A percentile compares a stretch with the other conserved stretches of the same genome.
Evolutionary conservation across 2,329 filamentous ascomycete genomes (phyloP).

Genomic region (Colletotrichum incanum): DNA sequence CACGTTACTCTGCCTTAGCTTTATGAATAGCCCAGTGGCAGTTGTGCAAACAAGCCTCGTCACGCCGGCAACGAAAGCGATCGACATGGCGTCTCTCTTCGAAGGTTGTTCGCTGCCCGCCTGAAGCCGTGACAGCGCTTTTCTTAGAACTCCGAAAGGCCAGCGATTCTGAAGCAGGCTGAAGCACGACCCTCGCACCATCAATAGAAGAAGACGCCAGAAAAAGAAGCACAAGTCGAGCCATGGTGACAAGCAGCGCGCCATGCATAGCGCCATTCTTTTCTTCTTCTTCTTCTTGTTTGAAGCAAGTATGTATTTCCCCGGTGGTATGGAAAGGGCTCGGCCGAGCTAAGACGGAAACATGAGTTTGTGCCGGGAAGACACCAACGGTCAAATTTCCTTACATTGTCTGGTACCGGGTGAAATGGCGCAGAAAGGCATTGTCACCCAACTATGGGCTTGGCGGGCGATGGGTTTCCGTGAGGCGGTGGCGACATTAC

Average conservation of each 20-base stretch:
- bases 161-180: conserved; percentile 5
- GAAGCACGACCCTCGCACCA: conserved; percentile 5
- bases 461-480: neutral
- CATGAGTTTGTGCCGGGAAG: conserved; percentile 13
- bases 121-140: conserved; percentile 40
- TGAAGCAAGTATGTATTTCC: neutral
- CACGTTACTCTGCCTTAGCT: conserved; percentile 29
- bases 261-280: neutral
- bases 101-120: conserved; percentile 15
- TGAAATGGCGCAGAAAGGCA: conserved; percentile 19
- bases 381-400: conserved; percentile 32
- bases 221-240: neutral
- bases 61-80: conserved; percentile 36
- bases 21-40: conserved; percentile 18
- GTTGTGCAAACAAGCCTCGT: conserved; percentile 36
- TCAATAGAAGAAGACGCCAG: conserved; percentile 15
- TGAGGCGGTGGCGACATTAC: conserved; percentile 13
- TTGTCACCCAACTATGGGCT: conserved; percentile 12
- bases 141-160: conserved; percentile 26
- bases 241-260: neutral
- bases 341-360: conserved; percentile 14
- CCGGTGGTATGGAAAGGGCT: neutral
- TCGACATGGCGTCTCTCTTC: conserved; percentile 25
- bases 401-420: neutral
- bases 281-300: neutral